Conservation (phyloP, 768 basidiomycete genomes). For the Boletus reticuloceps region DNA sequence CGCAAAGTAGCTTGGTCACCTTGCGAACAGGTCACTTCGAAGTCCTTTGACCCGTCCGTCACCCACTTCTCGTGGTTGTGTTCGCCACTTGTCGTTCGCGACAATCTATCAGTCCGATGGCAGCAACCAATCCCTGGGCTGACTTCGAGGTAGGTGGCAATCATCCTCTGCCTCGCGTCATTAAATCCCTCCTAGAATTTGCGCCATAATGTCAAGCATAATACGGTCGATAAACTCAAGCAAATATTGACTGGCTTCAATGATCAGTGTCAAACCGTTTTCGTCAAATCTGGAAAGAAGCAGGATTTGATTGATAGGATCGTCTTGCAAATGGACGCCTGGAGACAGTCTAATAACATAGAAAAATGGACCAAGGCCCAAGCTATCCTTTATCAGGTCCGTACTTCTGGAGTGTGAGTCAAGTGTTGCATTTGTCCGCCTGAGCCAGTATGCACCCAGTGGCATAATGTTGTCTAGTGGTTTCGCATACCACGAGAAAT, state of each 20-base stretch:
- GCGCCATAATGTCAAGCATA: slow-evolving; percentile 66
- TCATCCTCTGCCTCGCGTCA: slow-evolving; percentile 7
- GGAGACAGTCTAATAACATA: slow-evolving; percentile 52
- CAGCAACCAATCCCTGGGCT: slow-evolving; percentile 57
- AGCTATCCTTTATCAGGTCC: slow-evolving; percentile 64
- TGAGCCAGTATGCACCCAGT: slow-evolving; percentile 9
- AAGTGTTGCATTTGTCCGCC: slow-evolving; percentile 7
- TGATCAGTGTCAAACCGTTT: slow-evolving; percentile 67
- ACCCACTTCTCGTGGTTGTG: slow-evolving; percentile 12
- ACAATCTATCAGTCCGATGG: slow-evolving; percentile 44
- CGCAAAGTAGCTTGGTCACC: slow-evolving; percentile 15
- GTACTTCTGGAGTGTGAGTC: slow-evolving; percentile 65
- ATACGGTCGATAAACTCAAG: slow-evolving; percentile 86
- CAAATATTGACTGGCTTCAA: slow-evolving; percentile 76
- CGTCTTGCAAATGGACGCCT: slow-evolving; percentile 52
- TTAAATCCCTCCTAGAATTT: slow-evolving; percentile 48
- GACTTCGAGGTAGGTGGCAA: slow-evolving; percentile 66
- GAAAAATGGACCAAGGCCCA: slow-evolving; percentile 73
- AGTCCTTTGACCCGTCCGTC: slow-evolving; percentile 3
- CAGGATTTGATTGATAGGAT: slow-evolving; percentile 85
- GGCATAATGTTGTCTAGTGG: slow-evolving; percentile 6
- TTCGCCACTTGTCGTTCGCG: slow-evolving; percentile 3
- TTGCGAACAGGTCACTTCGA: slow-evolving; percentile 2
- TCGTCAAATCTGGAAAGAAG: slow-evolving; percentile 81
- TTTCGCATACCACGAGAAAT: slow-evolving; percentile 6